phyloP scores from a whole-genome alignment of 179 eudicot species.

The Gypsophila paniculata region DNA sequence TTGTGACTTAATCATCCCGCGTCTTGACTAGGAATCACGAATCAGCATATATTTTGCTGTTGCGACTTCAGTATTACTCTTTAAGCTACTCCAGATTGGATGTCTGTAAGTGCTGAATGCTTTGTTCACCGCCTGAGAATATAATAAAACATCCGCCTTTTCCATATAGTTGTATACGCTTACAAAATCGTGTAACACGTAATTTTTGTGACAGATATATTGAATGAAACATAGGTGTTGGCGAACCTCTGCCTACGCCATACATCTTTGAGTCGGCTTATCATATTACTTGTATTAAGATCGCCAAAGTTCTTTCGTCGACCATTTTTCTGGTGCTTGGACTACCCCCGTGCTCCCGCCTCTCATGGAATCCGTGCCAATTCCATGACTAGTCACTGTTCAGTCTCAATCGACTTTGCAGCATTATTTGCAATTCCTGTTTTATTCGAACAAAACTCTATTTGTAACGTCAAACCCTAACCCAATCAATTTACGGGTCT shows the following conservation, averaged over 20 bases:
- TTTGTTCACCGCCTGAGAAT: not conserved
- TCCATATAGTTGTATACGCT: conserved; percentile 56
- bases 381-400: not conserved
- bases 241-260: not conserved
- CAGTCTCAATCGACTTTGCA: not conserved
- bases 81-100: not conserved
- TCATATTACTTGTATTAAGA: not conserved
- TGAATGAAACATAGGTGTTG: not conserved
- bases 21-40: too few relatives aligned
- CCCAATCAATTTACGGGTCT: too few relatives aligned
- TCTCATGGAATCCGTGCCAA: too few relatives aligned
- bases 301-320: not conserved
- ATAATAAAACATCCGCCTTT: conserved; percentile 14
- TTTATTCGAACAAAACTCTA: too few relatives aligned
- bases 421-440: conserved; percentile 15
- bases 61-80: not conserved
- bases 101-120: not conserved
- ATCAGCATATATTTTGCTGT: too few relatives aligned
- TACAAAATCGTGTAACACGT: conserved; percentile 37
- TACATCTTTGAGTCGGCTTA: conserved; percentile 2
- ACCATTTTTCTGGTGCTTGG: not conserved
- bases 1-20: too few relatives aligned
- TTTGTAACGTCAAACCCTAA: not conserved
- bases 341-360: not conserved
- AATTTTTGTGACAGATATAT: not conserved